Percentiles rank a stretch among this genome's conserved stretches.
phyloP scores from a whole-genome alignment of 768 basidiomycete species.

The Leccinum boreale region DNA sequence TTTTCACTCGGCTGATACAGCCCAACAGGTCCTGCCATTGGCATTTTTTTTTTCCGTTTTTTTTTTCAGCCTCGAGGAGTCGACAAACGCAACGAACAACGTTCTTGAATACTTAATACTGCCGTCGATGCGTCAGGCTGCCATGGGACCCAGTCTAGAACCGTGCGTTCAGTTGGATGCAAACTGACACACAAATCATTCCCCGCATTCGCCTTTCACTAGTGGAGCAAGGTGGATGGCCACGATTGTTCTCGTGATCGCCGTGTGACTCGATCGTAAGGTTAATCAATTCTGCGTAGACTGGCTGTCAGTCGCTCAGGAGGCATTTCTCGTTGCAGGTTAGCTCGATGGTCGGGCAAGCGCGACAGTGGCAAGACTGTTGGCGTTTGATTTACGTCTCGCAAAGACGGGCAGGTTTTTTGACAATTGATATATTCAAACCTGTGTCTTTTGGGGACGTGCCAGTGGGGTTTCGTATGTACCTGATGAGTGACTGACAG shows the following conservation, averaged over 20 bases:
- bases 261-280: slow-evolving; percentile 3
- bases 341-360: background rate
- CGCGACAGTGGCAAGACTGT: slow-evolving; percentile 1
- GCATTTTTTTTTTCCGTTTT: background rate
- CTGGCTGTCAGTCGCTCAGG: slow-evolving; percentile 6
- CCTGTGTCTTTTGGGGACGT: background rate
- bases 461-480: background rate
- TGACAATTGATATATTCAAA: slow-evolving; percentile 10
- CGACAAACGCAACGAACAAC: background rate
- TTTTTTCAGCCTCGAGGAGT: slow-evolving; percentile 5
- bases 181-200: background rate
- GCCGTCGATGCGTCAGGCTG: background rate
- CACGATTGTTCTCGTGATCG: slow-evolving; percentile 2
- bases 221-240: background rate
- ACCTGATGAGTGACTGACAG: slow-evolving; percentile 6
- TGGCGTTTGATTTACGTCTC: slow-evolving; percentile 24
- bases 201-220: background rate
- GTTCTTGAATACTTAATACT: background rate
- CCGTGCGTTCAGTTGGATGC: background rate
- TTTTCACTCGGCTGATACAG: background rate
- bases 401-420: slow-evolving; percentile 1
- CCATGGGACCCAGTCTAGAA: background rate
- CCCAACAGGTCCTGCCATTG: background rate
- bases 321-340: background rate
- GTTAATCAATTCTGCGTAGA: slow-evolving; percentile 4